A percentile compares a stretch with the other conserved stretches of the same genome.
These are phyloP conservation scores for Centella asiatica DNA, from an alignment of 129 eudicot species.

Conservation along the genomic window DNA sequence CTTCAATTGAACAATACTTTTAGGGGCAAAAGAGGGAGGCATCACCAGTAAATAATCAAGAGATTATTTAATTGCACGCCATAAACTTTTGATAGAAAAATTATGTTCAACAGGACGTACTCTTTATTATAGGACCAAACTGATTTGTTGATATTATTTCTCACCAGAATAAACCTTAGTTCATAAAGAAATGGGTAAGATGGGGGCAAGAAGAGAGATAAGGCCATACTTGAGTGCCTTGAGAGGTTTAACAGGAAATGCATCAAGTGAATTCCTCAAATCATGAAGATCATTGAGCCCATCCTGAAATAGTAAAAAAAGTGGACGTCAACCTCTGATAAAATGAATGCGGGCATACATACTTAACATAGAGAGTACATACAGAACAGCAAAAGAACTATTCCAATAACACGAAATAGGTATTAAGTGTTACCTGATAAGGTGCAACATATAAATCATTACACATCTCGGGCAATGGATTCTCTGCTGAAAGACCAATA, in stretches of 20 bases:
- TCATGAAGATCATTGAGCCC: conserved; percentile 47
- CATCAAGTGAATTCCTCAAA: conserved; percentile 71
- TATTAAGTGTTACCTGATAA: conserved; percentile 43
- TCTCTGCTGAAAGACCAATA: conserved; percentile 28
- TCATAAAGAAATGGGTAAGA: no score
- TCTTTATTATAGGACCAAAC: no score
- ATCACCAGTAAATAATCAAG: no score
- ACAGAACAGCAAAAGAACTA: background rate
- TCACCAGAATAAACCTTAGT: no score
- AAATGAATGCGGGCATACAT: no score
- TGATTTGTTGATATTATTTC: no score
- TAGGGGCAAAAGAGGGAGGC: no score
- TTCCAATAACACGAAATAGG: background rate
- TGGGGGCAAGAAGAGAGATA: background rate
- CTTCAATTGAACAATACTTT: no score
- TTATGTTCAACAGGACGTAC: no score
- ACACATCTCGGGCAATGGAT: conserved; percentile 30
- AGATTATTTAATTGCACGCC: no score
- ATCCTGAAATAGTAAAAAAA: conserved; percentile 42
- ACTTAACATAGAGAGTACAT: no score
- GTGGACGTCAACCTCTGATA: background rate
- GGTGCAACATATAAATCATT: conserved; percentile 33
- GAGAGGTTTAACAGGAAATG: conserved; percentile 88
- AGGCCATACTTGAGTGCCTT: conserved; percentile 83
- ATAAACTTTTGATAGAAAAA: no score